Base-by-base conservation (phyloP, 352 stramenopile genomes). In the Globisporangium cylindrosporum region DNA sequence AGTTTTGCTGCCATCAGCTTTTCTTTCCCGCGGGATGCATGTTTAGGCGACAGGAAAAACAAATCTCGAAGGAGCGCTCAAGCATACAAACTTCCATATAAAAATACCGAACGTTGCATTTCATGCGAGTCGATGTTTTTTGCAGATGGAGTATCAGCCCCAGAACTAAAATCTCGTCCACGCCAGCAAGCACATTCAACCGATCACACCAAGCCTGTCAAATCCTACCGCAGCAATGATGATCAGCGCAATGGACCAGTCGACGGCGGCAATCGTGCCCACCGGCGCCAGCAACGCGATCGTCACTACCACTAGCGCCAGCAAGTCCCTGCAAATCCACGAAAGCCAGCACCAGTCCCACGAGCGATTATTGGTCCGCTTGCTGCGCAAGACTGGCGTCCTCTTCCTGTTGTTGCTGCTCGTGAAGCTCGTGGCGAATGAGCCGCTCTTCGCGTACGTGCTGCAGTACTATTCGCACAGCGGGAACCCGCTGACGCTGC, bases 381-480 rank as follows among this genome's bases (percentile, higher is more conserved):
- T 64, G 43, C 9, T 59, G 43, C 29, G 64, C 22, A 62, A 64
- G 46, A 59, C 56, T 4, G 57, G 64, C 14, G 3, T 64, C 3
- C 48, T 64, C 14, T 69, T 57, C 9, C 29, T 41, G 18, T 56
- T 69, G 29, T 43, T 63, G 41, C 43, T 64, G 64, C 22, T 69
- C 24, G 64, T 38, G 22, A 69, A 69, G 64, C n/a, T 69, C n/a
- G 12, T 64, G 43, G 46, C 66, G n/a, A 49, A 64, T 14, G 46
- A 68, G 53, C 66, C 66, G 46, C 66, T 71, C 59, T 71, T 60
- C 29, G 48, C 48, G n/a, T 71, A 71, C 51, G n/a, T 68, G 32
- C 48, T 71, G 7, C 66, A 71, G 53, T 68, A 69, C 48, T 69
- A 69, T 51, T 56, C 64, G 22, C 34, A 64, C 29, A 60, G 32